Evolutionary conservation across 305 asterid genomes (phyloP).

Genomic region (Lippia alba): DNA sequence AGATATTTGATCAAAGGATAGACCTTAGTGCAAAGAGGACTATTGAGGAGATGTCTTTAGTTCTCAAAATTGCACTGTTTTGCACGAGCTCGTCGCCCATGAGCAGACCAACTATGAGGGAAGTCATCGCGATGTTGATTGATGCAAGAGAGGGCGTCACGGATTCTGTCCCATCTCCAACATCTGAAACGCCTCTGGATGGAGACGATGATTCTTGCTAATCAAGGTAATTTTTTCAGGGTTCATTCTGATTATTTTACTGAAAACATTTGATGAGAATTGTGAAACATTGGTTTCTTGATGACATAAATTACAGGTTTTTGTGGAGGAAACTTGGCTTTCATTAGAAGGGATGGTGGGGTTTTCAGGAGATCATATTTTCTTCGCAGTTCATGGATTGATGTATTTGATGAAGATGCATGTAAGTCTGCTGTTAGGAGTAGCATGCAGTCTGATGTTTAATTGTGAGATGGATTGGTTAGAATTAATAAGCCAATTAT

Average conservation of each 20-base stretch:
- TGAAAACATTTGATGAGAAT: neutral
- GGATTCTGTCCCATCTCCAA: slow-evolving; percentile 55
- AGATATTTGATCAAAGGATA: slow-evolving; percentile 65
- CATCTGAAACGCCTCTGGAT: slow-evolving; percentile 76
- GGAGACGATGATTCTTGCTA: slow-evolving; percentile 43
- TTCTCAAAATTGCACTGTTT: slow-evolving; percentile 81
- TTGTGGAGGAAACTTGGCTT: slow-evolving; percentile 28
- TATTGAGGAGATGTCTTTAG: slow-evolving; percentile 70
- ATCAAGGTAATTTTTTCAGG: slow-evolving; percentile 40
- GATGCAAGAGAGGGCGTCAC: slow-evolving; percentile 61
- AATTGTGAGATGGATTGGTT: slow-evolving; percentile 11
- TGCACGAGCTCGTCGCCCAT: slow-evolving; percentile 82
- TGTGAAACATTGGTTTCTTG: slow-evolving; percentile 4
- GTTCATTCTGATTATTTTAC: neutral
- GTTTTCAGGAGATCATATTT: neutral
- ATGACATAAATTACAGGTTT: slow-evolving; percentile 32
- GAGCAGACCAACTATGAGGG: slow-evolving; percentile 87
- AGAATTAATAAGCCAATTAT: neutral
- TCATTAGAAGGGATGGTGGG: neutral
- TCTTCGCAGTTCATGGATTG: slow-evolving; percentile 4
- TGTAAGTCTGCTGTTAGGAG: slow-evolving; percentile 14
- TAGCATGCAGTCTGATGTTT: slow-evolving; percentile 11
- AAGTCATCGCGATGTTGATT: slow-evolving; percentile 77
- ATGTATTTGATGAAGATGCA: too few species aligned
- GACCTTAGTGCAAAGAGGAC: slow-evolving; percentile 59